Evolutionary conservation across 73 alveolate genomes (phyloP).

Genomic region (Blepharisma stoltei): DNA sequence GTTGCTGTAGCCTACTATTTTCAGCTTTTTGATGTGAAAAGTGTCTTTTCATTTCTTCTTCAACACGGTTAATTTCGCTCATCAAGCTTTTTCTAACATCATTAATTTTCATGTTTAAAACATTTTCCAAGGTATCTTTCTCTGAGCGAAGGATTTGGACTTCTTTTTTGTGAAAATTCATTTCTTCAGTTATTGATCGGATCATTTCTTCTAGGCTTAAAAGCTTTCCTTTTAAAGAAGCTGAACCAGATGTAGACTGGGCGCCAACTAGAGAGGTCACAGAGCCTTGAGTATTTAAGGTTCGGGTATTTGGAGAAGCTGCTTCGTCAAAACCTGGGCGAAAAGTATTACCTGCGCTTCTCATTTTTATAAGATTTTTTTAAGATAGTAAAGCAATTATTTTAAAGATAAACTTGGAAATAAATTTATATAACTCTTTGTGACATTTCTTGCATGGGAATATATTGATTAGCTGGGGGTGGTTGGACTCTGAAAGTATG

Average conservation of each 20-base stretch:
- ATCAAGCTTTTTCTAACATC: conserved; percentile 93
- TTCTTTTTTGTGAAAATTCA: conserved; percentile 91
- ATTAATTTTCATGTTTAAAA: conserved; percentile 87
- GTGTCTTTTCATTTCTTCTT: conserved; percentile 92
- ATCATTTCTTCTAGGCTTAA: conserved; percentile 42
- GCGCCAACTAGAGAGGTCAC: neutral
- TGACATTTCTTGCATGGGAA: too few species aligned
- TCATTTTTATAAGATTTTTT: neutral
- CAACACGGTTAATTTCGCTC: conserved; percentile 90
- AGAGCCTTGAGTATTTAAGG: conserved; percentile 26
- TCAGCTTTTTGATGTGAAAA: conserved; percentile 76
- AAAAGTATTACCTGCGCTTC: neutral
- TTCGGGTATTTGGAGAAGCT: neutral
- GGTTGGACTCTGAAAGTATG: too few species aligned
- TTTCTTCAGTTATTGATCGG: conserved; percentile 74
- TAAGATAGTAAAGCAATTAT: too few species aligned
- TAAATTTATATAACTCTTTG: too few species aligned
- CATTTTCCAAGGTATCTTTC: conserved; percentile 90
- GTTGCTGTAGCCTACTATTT: conserved; percentile 68
- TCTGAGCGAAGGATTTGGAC: conserved; percentile 86
- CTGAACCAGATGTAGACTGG: conserved; percentile 38
- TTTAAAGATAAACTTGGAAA: too few species aligned
- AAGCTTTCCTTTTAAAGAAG: conserved; percentile 66
- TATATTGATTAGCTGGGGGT: too few species aligned
- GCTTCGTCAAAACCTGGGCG: conserved; percentile 27